Percentiles rank a stretch among this genome's conserved stretches.
Conservation (phyloP, 2,329 filamentous ascomycete species). For the Fusarium citri region DNA sequence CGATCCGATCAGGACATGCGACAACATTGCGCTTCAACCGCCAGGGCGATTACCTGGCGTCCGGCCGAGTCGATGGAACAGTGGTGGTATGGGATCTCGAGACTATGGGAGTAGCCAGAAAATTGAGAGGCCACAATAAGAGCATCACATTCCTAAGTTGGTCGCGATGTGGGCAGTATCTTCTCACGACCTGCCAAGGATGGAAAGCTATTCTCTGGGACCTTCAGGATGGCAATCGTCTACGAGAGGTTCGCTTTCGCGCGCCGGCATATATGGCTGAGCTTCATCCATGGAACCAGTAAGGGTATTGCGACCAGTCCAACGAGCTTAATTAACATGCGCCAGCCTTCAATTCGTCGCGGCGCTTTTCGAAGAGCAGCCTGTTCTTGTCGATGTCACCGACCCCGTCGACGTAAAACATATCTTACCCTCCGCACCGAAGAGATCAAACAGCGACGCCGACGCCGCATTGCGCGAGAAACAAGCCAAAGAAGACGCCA, state of each 20-base stretch:
- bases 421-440: conserved; percentile 83
- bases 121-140: conserved; percentile 90
- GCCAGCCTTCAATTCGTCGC: conserved; percentile 83
- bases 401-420: conserved; percentile 77
- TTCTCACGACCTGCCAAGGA: conserved; percentile 92
- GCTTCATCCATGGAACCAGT: conserved; percentile 91
- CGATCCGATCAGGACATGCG: conserved; percentile 78
- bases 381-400: conserved; percentile 85
- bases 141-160: conserved; percentile 96
- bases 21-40: conserved; percentile 87
- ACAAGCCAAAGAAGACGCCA: conserved; percentile 89
- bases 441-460: conserved; percentile 75
- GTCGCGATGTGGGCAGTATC: conserved; percentile 90
- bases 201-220: conserved; percentile 99
- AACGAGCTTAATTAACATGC: conserved; percentile 36
- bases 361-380: conserved; percentile 93
- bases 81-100: conserved; percentile 97
- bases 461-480: conserved; percentile 82
- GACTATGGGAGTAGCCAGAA: conserved; percentile 95
- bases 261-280: conserved; percentile 97
- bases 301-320: conserved; percentile 37
- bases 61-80: conserved; percentile 92
- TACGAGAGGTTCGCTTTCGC: conserved; percentile 89
- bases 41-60: conserved; percentile 93
- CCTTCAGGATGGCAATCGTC: conserved; percentile 73